Conservation (phyloP, 1,139 yeast genomes). For the Sporopachydermia cereana region DNA sequence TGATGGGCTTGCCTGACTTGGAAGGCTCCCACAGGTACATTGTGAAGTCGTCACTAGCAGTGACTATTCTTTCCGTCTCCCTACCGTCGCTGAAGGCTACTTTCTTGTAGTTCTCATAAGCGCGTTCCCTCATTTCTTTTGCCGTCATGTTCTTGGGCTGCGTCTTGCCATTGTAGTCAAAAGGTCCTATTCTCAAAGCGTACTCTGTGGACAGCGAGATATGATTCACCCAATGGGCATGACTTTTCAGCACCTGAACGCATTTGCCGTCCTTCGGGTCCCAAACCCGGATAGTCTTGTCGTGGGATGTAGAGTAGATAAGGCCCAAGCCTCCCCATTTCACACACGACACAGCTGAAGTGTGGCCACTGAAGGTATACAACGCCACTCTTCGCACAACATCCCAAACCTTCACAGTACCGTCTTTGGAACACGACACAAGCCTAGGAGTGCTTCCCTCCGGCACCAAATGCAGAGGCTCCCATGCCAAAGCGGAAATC, state of each 20-base stretch:
- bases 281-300: slow-evolving; percentile 91
- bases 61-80: slow-evolving; percentile 70
- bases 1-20: slow-evolving; percentile 67
- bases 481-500: slow-evolving; percentile 88
- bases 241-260: slow-evolving; percentile 69
- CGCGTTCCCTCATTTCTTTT: slow-evolving; percentile 48
- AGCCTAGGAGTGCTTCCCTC: slow-evolving; percentile 59
- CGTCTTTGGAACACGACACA: slow-evolving; percentile 87
- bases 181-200: slow-evolving; percentile 74
- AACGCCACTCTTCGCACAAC: slow-evolving; percentile 56
- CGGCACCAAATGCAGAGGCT: slow-evolving; percentile 73
- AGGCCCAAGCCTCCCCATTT: slow-evolving; percentile 92
- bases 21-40: slow-evolving; percentile 96
- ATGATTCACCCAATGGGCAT: slow-evolving; percentile 98
- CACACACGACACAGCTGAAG: slow-evolving; percentile 82
- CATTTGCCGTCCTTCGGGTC: slow-evolving; percentile 71
- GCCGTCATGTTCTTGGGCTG: slow-evolving; percentile 26
- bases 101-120: slow-evolving; percentile 60
- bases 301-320: slow-evolving; percentile 87
- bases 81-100: slow-evolving; percentile 64
- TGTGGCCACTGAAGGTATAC: slow-evolving; percentile 77
- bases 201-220: slow-evolving; percentile 85
- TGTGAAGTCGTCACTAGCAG: slow-evolving; percentile 95
- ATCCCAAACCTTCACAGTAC: slow-evolving; percentile 87
- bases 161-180: slow-evolving; percentile 50